Base-by-base conservation (phyloP, 345 rosid species). In the Ricinus communis region DNA sequence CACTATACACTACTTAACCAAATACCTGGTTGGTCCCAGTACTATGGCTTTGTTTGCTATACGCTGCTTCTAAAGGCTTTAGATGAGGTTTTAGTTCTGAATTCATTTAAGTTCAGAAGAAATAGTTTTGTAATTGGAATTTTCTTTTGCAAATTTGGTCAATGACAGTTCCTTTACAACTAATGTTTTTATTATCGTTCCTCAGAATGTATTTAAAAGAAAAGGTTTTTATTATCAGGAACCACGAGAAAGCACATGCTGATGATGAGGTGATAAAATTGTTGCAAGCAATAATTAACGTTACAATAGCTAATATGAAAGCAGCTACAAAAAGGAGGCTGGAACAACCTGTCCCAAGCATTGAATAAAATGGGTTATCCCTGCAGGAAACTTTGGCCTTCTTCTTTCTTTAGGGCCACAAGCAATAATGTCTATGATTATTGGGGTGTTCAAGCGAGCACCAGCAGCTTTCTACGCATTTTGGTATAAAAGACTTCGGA, bases 331-430 rank as follows among this genome's bases (percentile, higher is more conserved):
- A 46, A 6, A 53, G 45, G 47, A 61, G 72, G 19, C 38, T 50
- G n/a, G 14, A 31, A 22, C 61, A 60, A 30, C 21, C 38, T 1
- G 55, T 27, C 49, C 58, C 8, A 27, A 19, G 67, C 74, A 68
- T 63, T 69, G 68, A 72, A 19, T 59, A 38, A 69, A 58, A 15
- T 57, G 36, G 51, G 55, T 51, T 6, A 25, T 54, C 30, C n/a
- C 36, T 18, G 9, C 8, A 27, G 11, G 52, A 61, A 47, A 62
- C 38, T 41, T 41, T 16, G 19, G 8, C 9, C 43, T 38, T 43
- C 33, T 19, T 56, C n/a, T 52, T 19, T 52, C 25, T 52, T 24
- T 47, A 66, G 82, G 80, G 75, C 82, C 80, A 78, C 80, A 30
- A 12, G 40, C 63, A 12, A 66, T 27, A 28, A 43, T 10, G 36